Base-by-base conservation (phyloP, 495 filamentous ascomycete genomes). In the Aspergillus ellipticus region DNA sequence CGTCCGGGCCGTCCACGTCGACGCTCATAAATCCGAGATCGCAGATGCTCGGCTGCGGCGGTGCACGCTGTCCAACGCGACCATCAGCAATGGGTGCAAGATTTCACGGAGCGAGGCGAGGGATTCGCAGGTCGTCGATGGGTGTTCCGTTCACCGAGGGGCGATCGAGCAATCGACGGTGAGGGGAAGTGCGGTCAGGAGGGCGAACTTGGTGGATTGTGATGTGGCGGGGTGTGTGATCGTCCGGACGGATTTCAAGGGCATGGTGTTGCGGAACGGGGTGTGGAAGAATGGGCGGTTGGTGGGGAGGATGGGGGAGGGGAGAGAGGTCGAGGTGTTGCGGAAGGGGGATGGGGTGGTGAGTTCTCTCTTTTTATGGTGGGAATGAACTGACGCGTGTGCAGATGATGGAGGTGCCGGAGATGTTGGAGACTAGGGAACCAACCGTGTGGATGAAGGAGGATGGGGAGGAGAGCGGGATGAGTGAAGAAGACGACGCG, bases 261-360 rank as follows among this genome's bases (percentile, higher is more conserved):
- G 65, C 1, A 69, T 70, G 67, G 55, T 69, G 20, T 42, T 75
- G 33, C 61, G 64, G 48, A 65, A 70, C 52, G 69, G 66, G 3
- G 58, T 73, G n/a, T 75, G 70, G 72, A 67, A 64, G 52, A 62
- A 60, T 39, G 71, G 71, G 2, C 53, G 58, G 29, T 57, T 75
- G 21, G 54, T 74, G 4, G 71, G 71, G 1, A 62, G 54, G 39
- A 56, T 67, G 9, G 59, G 59, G 2, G 33, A 60, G 22, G 54
- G 45, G 29, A 61, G 4, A 28, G 24, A 68, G 54, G 63, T 59
- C 6, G 37, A 68, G 7, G 47, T 45, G 17, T 22, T 63, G 22
- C 54, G 37, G 5, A 49, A 42, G 21, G 56, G 48, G 33, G 47
- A 59, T 19, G 53, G 28, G 16, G 49, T 19, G n/a, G 65, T 61